Evolutionary conservation across 257 asterid species (phyloP), one percentile per base, ranked within the genome.

Genomic region (Penstemon eatonii): DNA sequence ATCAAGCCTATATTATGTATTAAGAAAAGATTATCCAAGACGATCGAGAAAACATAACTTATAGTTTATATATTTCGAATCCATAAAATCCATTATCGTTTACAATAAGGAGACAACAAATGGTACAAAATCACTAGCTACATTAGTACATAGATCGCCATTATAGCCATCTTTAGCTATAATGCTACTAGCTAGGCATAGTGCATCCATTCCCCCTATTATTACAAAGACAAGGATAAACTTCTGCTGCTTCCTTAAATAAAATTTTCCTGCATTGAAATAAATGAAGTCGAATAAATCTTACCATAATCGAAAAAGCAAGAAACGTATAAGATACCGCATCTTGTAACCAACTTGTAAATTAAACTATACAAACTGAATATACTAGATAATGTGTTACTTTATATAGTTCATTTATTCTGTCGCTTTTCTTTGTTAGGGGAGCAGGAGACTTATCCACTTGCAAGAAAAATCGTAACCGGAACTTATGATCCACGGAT

Each of bases 141-240:
- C 33, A 25, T 25, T 25, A 25, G 33, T 25, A 25, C 33, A 25
- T 25, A 25, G 33, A 25, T 25, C 33, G 33, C 33, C 33, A 25
- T 25, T 2, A 25, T 1, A n/a, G 33, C 33, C 33, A 25, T 25
- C 33, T 25, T 25, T 25, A 25, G 33, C 33, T 25, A 25, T 25
- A 25, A 25, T 25, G 33, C 33, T 25, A 25, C 53, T 47, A 47
- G 12, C 53, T 47, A 47, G 9, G 9, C n/a, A 39, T 49, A 60
- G 18, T 5, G 51, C 65, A 60, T 60, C 65, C 39, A 36, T 60
- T 60, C 39, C 65, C 44, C 65, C 33, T 25, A 25, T 25, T 60
- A 36, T 60, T 60, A 44, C 25, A 9, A 40, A 40, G 65, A 60
- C 49, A 60, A 60, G 65, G 65, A 60, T 60, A 7, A 60, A 25